Evolutionary conservation across 768 basidiomycete species (phyloP).

Genomic region (Hypsizygus marmoreus): DNA sequence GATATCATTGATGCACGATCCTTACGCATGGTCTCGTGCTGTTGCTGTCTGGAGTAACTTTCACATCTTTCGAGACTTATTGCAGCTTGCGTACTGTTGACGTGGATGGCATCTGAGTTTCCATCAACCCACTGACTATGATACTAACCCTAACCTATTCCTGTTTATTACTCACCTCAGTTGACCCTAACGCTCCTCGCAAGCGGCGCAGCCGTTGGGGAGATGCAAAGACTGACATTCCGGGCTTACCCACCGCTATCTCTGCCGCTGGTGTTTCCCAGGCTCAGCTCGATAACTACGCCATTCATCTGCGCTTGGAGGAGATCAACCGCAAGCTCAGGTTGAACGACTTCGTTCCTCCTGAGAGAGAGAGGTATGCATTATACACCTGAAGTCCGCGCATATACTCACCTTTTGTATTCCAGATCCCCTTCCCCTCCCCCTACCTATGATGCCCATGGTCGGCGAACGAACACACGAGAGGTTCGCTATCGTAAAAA

Average conservation of each 20-base stretch:
- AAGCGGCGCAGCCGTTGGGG: slow-evolving; percentile 99
- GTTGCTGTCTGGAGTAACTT: slow-evolving; percentile 20
- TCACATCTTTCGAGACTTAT: slow-evolving; percentile 19
- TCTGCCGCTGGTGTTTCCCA: slow-evolving; percentile 92
- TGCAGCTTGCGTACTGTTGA: slow-evolving; percentile 22
- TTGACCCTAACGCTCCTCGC: slow-evolving; percentile 83
- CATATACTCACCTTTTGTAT: slow-evolving; percentile 27
- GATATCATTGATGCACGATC: slow-evolving; percentile 16
- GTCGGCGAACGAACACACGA: slow-evolving; percentile 96
- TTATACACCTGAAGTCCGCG: slow-evolving; percentile 9
- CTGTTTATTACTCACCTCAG: slow-evolving; percentile 51
- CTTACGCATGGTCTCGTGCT: slow-evolving; percentile 11
- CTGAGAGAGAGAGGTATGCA: slow-evolving; percentile 87
- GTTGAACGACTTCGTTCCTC: slow-evolving; percentile 93
- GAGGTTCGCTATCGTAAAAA: slow-evolving; percentile 98
- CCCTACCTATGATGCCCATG: slow-evolving; percentile 95
- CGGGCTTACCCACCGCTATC: slow-evolving; percentile 93
- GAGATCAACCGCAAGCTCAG: slow-evolving; percentile 96
- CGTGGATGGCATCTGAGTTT: slow-evolving; percentile 35
- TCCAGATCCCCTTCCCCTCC: slow-evolving; percentile 92
- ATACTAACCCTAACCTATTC: slow-evolving; percentile 61
- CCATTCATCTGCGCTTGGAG: slow-evolving; percentile 92
- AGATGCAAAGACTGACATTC: slow-evolving; percentile 87
- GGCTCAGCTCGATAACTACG: slow-evolving; percentile 96
- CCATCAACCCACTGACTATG: slow-evolving; percentile 41